phyloP scores from a whole-genome alignment of 331 rosid genomes.

The Telfairia occidentalis region DNA sequence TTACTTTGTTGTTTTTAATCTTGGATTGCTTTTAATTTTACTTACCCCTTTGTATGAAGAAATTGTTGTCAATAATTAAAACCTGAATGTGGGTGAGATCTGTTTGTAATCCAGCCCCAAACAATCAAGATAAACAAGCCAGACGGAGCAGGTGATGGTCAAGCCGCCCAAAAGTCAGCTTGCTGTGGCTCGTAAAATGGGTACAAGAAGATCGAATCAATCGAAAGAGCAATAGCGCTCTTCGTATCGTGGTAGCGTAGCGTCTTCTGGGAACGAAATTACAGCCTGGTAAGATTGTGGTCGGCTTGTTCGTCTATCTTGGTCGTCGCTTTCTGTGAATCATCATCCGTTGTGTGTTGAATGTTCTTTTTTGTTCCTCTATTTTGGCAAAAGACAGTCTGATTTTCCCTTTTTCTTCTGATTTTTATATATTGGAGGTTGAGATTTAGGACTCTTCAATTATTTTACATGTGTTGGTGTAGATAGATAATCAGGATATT shows the following conservation, averaged over 20 bases:
- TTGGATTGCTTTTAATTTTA: not conserved
- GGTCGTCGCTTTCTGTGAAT: constrained; percentile 1
- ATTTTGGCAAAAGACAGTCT: not conserved
- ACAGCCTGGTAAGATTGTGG: not conserved
- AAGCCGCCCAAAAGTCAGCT: constrained; percentile 44
- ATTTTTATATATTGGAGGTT: constrained; percentile 1
- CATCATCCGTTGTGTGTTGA: constrained; percentile 6
- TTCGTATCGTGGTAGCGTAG: not conserved
- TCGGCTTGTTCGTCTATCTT: constrained; percentile 4
- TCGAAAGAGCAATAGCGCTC: not conserved
- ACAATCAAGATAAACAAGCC: constrained; percentile 53
- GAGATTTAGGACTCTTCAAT: constrained; percentile 15
- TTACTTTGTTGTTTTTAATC: not conserved
- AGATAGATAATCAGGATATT: constrained; percentile 23
- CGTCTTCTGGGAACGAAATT: constrained; percentile 4
- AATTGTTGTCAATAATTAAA: not conserved
- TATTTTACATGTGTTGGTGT: constrained; percentile 17
- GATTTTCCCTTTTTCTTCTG: not conserved
- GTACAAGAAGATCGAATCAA: not conserved
- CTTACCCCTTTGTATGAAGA: not conserved
- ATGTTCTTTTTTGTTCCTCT: not conserved
- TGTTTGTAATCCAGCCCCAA: constrained; percentile 43
- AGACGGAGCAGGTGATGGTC: constrained; percentile 32
- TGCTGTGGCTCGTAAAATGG: constrained; percentile 52
- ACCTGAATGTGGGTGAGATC: constrained; percentile 14